phyloP scores from a whole-genome alignment of 805 yeast species.

The Candida ovalis region DNA sequence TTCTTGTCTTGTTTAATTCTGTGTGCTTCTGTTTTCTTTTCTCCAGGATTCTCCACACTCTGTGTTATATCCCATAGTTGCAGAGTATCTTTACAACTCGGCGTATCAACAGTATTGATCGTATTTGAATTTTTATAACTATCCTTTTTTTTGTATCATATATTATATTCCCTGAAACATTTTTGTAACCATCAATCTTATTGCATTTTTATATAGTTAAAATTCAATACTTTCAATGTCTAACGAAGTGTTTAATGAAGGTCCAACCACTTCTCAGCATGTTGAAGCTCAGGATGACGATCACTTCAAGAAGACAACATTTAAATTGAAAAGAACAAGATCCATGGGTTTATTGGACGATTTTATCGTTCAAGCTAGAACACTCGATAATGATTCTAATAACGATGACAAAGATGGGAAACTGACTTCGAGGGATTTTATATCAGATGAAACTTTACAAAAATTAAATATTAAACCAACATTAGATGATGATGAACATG shows the following conservation, averaged over 20 bases:
- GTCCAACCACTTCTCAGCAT: slow-evolving; percentile 61
- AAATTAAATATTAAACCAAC: slow-evolving; percentile 46
- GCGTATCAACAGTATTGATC: no score
- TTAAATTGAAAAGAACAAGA: slow-evolving; percentile 74
- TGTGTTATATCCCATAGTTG: neutral
- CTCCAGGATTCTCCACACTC: neutral
- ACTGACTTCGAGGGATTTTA: slow-evolving; percentile 89
- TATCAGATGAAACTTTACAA: slow-evolving; percentile 91
- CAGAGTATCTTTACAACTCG: no score
- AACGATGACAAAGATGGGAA: slow-evolving; percentile 61
- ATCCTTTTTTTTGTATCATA: no score
- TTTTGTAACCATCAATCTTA: no score
- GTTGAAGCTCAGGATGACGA: slow-evolving; percentile 69
- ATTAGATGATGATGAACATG: slow-evolving; percentile 16
- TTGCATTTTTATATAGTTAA: neutral
- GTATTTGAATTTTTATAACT: no score
- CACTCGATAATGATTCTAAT: slow-evolving; percentile 15
- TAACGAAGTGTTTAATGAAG: slow-evolving; percentile 45
- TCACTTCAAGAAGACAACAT: slow-evolving; percentile 66
- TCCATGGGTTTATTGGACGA: slow-evolving; percentile 79
- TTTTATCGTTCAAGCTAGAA: slow-evolving; percentile 32
- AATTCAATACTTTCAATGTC: slow-evolving; percentile 14
- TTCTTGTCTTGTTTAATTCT: neutral
- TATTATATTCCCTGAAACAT: no score
- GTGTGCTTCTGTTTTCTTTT: neutral